phyloP scores from a whole-genome alignment of 2,329 filamentous ascomycete species.

The Ascocoryne sarcoides region DNA sequence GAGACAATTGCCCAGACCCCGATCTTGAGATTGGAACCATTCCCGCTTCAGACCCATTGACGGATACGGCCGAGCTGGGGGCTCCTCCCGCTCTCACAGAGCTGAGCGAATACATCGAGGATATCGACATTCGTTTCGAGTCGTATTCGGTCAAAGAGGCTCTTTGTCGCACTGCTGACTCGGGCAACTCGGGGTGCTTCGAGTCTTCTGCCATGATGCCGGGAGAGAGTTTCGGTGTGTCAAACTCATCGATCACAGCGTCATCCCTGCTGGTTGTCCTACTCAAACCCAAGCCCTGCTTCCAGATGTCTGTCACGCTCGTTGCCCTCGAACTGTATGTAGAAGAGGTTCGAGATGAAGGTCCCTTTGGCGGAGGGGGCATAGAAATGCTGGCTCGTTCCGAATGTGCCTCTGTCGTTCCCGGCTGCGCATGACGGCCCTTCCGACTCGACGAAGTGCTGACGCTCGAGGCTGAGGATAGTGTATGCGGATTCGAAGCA shows the following conservation, averaged over 20 bases:
- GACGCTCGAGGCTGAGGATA: conserved; percentile 38
- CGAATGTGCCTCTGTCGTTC: conserved; percentile 41
- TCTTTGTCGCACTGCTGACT: conserved; percentile 38
- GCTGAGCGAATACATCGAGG: conserved; percentile 62
- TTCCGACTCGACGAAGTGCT: conserved; percentile 37
- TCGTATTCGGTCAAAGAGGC: conserved; percentile 44
- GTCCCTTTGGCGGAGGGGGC: conserved; percentile 44
- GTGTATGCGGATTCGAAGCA: conserved; percentile 27
- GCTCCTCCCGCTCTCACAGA: conserved; percentile 42
- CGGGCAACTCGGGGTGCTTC: conserved; percentile 33
- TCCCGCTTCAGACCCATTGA: conserved; percentile 42
- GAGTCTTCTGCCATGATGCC: conserved; percentile 27
- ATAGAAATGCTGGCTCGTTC: conserved; percentile 56
- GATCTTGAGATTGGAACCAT: conserved; percentile 4
- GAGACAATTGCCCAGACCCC: conserved; percentile 8
- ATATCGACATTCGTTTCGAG: conserved; percentile 61
- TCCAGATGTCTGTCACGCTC: conserved; percentile 33
- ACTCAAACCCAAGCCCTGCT: conserved; percentile 27
- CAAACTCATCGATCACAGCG: conserved; percentile 39
- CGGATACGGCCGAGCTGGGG: conserved; percentile 43
- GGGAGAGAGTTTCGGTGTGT: conserved; percentile 38
- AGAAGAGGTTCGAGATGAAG: conserved; percentile 28
- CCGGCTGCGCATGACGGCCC: conserved; percentile 47
- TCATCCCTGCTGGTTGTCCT: conserved; percentile 30
- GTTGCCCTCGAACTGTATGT: conserved; percentile 32